phyloP scores from a whole-genome alignment of 2,329 filamentous ascomycete species.

The Alternaria burnsii region DNA sequence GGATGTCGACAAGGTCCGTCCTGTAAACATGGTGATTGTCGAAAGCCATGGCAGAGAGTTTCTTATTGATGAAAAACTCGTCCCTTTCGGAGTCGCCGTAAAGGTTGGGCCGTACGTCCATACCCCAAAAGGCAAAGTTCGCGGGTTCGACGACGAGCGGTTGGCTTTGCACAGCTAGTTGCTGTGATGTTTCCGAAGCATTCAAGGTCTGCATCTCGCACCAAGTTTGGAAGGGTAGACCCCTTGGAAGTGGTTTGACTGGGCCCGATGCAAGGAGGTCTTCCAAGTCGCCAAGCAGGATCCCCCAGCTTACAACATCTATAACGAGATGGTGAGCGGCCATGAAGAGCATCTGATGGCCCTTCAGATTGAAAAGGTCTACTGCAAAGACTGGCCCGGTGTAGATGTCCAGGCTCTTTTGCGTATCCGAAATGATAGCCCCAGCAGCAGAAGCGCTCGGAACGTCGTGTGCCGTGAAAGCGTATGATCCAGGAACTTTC shows the following conservation, averaged over 20 bases:
- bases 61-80: conserved; percentile 33
- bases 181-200: conserved; percentile 20
- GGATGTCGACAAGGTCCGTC: conserved; percentile 63
- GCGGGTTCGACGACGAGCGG: conserved; percentile 26
- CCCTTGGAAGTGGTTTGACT: conserved; percentile 24
- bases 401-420: conserved; percentile 40
- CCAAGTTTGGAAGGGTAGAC: conserved; percentile 44
- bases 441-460: conserved; percentile 13
- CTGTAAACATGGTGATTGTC: conserved; percentile 55
- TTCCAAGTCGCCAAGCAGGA: conserved; percentile 45
- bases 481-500: conserved; percentile 25
- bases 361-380: conserved; percentile 29
- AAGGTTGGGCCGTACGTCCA: conserved; percentile 37
- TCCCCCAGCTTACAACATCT: conserved; percentile 47
- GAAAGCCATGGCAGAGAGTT: conserved; percentile 32
- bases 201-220: conserved; percentile 35
- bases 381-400: conserved; percentile 43
- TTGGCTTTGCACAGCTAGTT: conserved; percentile 18
- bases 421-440: conserved; percentile 29
- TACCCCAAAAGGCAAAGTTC: conserved; percentile 42
- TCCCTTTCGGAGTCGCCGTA: conserved; percentile 45
- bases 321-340: conserved; percentile 45
- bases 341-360: conserved; percentile 40
- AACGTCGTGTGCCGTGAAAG: conserved; percentile 28
- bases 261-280: conserved; percentile 33